Evolutionary conservation across 345 rosid genomes (phyloP).

Genomic region (Murraya koenigii): DNA sequence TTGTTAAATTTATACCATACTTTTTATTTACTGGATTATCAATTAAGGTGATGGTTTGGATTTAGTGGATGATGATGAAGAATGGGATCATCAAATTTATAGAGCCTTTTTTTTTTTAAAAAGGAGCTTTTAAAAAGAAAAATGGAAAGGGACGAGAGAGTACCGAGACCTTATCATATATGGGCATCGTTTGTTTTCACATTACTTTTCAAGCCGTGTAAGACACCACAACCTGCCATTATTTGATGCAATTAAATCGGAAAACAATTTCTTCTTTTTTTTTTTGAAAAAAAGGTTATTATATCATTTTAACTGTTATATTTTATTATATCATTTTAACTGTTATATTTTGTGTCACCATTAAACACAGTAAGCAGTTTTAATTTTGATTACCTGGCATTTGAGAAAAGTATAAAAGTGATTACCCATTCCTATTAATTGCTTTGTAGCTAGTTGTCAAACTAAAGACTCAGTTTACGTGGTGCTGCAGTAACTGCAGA

Average conservation of each 20-base stretch:
- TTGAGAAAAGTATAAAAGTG: background rate
- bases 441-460: background rate
- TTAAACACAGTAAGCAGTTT: background rate
- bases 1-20: no score
- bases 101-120: no score
- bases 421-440: background rate
- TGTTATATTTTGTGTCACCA: background rate
- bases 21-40: no score
- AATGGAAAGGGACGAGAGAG: background rate
- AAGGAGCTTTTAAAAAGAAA: no score
- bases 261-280: no score
- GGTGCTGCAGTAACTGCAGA: background rate
- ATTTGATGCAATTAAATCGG: background rate
- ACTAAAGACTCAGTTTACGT: background rate
- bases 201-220: conserved; percentile 7
- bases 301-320: background rate
- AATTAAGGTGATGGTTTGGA: no score
- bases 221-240: conserved; percentile 19
- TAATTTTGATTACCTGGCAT: background rate
- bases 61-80: no score
- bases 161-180: background rate
- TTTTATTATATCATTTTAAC: background rate
- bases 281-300: no score
- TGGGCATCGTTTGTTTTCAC: background rate
- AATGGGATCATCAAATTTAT: no score